Evolutionary conservation across 208 protist genomes (phyloP).

Genomic region (Vickermania spadyakhi): DNA sequence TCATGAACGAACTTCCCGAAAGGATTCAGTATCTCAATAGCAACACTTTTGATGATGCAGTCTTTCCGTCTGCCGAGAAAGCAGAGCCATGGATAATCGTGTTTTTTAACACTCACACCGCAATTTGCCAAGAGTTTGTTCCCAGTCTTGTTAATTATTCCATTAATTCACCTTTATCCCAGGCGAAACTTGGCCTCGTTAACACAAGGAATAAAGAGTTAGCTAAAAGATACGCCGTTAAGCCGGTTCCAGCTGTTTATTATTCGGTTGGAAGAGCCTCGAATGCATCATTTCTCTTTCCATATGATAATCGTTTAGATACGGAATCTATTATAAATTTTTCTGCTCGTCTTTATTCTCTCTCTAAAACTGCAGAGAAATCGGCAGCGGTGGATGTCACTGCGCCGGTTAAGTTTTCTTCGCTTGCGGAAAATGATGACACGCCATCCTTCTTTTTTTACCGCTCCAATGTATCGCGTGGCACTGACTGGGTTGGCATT

Average conservation of each 20-base stretch:
- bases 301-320: conserved; percentile 47
- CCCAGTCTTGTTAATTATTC: conserved; percentile 56
- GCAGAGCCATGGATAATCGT: conserved; percentile 55
- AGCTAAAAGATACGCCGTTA: conserved; percentile 39
- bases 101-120: conserved; percentile 75
- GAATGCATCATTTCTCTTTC: no score
- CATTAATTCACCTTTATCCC: conserved; percentile 8
- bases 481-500: conserved; percentile 5
- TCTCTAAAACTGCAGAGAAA: no score
- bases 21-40: conserved; percentile 23
- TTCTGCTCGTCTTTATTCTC: conserved; percentile 30
- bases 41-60: conserved; percentile 50
- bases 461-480: conserved; percentile 22
- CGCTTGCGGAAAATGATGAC: conserved; percentile 20
- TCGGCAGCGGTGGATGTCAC: no score
- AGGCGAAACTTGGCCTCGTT: conserved; percentile 46
- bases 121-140: conserved; percentile 57
- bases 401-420: conserved; percentile 18
- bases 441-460: conserved; percentile 52
- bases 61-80: conserved; percentile 27
- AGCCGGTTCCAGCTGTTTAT: conserved; percentile 49
- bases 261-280: conserved; percentile 65
- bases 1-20: conserved; percentile 21
- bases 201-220: conserved; percentile 40
- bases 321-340: conserved; percentile 49